Evolutionary conservation across 257 asterid species (phyloP).

Genomic region (Nicotiana undulata): DNA sequence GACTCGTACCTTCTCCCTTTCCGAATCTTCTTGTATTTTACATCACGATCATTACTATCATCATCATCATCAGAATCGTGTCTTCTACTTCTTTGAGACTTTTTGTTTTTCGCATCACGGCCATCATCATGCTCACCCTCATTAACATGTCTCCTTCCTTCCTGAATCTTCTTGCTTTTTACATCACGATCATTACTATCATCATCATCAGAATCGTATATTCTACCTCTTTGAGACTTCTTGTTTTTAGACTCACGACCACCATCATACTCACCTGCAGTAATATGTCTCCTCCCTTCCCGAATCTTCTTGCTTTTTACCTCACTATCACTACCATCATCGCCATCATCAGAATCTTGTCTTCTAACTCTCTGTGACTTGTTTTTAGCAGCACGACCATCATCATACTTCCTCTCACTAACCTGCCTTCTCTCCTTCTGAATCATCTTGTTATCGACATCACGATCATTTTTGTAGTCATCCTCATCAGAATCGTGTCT

Average conservation of each 20-base stretch:
- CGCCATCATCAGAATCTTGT: slow-evolving; percentile 15
- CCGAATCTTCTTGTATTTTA: neutral
- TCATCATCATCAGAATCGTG: slow-evolving; percentile 15
- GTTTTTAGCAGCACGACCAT: neutral
- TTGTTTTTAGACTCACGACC: neutral
- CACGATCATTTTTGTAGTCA: neutral
- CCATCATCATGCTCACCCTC: slow-evolving; percentile 3
- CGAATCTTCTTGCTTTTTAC: neutral
- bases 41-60: neutral
- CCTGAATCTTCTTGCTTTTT: neutral
- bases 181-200: slow-evolving; percentile 9
- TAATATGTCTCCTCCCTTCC: neutral
- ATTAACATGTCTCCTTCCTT: slow-evolving; percentile 15
- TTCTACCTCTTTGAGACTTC: neutral
- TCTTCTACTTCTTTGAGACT: neutral
- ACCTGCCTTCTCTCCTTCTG: slow-evolving; percentile 14
- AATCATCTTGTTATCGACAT: neutral
- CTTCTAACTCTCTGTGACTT: slow-evolving; percentile 7
- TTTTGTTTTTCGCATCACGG: neutral
- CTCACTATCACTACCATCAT: slow-evolving; percentile 7
- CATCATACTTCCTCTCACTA: slow-evolving; percentile 4
- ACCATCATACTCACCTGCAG: neutral
- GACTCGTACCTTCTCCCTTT: neutral
- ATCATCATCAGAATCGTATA: neutral
- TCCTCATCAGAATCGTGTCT: slow-evolving; percentile 24